phyloP scores from a whole-genome alignment of 208 protist genomes.

The Trypanosoma platydactyli region DNA sequence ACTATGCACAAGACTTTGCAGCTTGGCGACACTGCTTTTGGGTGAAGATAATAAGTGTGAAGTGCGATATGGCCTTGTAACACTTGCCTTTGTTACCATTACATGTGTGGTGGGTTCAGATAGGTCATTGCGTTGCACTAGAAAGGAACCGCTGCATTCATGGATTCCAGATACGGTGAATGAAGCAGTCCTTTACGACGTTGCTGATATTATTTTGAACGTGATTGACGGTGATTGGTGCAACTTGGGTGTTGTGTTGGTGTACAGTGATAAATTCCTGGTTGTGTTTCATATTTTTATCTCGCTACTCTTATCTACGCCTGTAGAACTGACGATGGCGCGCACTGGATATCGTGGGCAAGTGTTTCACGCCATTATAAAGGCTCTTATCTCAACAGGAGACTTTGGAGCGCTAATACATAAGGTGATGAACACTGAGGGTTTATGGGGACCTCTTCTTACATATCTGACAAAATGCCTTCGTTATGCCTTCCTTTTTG shows the following conservation, averaged over 20 bases:
- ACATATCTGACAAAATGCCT: slow-evolving; percentile 58
- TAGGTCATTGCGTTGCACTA: background rate
- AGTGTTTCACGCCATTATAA: slow-evolving; percentile 64
- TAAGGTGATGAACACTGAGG: slow-evolving; percentile 43
- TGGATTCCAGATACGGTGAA: slow-evolving; percentile 43
- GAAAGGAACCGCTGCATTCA: slow-evolving; percentile 28
- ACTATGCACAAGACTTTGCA: slow-evolving; percentile 50
- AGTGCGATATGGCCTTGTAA: slow-evolving; percentile 52
- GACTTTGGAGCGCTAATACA: slow-evolving; percentile 43
- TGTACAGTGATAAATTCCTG: slow-evolving; percentile 59
- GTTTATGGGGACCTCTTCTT: slow-evolving; percentile 62
- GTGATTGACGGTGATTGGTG: slow-evolving; percentile 71
- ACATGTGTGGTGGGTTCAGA: background rate
- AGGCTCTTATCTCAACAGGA: slow-evolving; percentile 35
- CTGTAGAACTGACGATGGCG: slow-evolving; percentile 69
- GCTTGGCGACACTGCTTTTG: slow-evolving; percentile 40
- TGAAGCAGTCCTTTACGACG: slow-evolving; percentile 62
- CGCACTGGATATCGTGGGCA: slow-evolving; percentile 29
- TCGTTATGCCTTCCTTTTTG: slow-evolving; percentile 46
- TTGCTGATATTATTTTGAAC: slow-evolving; percentile 58
- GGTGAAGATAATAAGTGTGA: slow-evolving; percentile 42
- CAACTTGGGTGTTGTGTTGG: slow-evolving; percentile 74
- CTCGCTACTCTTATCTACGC: slow-evolving; percentile 56
- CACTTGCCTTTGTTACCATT: slow-evolving; percentile 44
- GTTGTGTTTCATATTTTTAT: slow-evolving; percentile 61